Conservation (phyloP, 129 eudicot species). For the Smallanthus sonchifolius region DNA sequence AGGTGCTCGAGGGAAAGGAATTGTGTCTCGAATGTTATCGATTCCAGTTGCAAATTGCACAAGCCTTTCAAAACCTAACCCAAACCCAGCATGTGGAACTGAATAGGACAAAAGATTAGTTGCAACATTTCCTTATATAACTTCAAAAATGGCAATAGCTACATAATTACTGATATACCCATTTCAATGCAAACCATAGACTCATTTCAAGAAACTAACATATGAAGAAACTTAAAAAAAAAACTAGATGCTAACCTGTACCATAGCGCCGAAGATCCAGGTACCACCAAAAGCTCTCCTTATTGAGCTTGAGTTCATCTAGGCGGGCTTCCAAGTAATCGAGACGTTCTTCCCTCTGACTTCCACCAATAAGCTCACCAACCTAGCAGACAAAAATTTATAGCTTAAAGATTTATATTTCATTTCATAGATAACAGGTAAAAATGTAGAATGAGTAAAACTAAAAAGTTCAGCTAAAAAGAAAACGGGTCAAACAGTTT, state of each 20-base stretch:
- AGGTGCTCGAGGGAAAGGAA: constrained; percentile 94
- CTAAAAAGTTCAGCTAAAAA: not conserved
- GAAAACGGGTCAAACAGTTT: not conserved
- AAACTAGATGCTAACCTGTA: constrained; percentile 54
- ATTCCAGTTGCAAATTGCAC: constrained; percentile 96
- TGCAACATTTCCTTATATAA: not conserved
- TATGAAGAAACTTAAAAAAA: not conserved
- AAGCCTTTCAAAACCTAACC: constrained; percentile 95
- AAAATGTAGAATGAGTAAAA: not conserved
- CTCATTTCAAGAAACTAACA: constrained; percentile 3
- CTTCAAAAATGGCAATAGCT: not conserved
- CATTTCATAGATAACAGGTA: not conserved
- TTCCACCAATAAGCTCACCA: constrained; percentile 99
- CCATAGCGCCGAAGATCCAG: constrained; percentile 97
- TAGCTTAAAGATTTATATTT: not conserved
- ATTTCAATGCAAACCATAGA: not conserved
- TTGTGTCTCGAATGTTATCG: constrained; percentile 91
- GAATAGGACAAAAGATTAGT: constrained; percentile 21
- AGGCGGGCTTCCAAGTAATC: constrained; percentile 65
- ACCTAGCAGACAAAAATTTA: constrained; percentile 38
- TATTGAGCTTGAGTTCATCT: constrained; percentile 69
- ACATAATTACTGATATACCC: not conserved
- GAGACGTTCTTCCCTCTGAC: constrained; percentile 99
- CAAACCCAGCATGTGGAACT: constrained; percentile 99
- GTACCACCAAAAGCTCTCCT: constrained; percentile 98